Conservation (phyloP, 305 asterid genomes). For the Fraxinus sp. region DNA sequence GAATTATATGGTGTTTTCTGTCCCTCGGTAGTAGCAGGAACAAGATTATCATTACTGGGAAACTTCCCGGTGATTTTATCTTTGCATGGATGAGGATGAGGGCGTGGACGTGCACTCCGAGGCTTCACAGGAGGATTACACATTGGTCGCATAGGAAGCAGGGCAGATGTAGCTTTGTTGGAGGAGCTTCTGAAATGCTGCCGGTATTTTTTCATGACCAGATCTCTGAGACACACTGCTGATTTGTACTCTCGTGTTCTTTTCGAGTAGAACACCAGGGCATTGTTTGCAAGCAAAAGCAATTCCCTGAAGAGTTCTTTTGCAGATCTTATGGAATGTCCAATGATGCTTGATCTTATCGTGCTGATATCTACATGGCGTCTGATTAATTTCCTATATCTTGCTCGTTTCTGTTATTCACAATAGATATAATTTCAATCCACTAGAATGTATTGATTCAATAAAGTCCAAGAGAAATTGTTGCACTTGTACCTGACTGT, state of each 20-base stretch:
- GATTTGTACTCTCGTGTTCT: slow-evolving; percentile 73
- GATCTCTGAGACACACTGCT: slow-evolving; percentile 53
- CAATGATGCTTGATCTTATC: slow-evolving; percentile 56
- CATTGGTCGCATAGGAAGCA: slow-evolving; percentile 30
- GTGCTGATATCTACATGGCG: slow-evolving; percentile 69
- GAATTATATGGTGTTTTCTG: slow-evolving; percentile 25
- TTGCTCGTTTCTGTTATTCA: slow-evolving; percentile 60
- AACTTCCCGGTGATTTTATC: slow-evolving; percentile 15
- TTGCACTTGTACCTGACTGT: slow-evolving; percentile 60
- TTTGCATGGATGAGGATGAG: slow-evolving; percentile 25
- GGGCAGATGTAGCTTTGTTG: slow-evolving; percentile 45
- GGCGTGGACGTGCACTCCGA: slow-evolving; percentile 60
- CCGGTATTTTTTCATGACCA: slow-evolving; percentile 53
- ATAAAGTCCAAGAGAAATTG: not conserved
- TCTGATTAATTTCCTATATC: slow-evolving; percentile 62
- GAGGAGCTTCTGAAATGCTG: slow-evolving; percentile 33
- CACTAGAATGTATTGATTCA: not conserved
- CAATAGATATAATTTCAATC: not conserved
- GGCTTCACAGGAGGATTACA: slow-evolving; percentile 70
- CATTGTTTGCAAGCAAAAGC: slow-evolving; percentile 68
- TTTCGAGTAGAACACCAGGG: slow-evolving; percentile 69
- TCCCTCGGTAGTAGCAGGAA: slow-evolving; percentile 4
- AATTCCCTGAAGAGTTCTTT: slow-evolving; percentile 74
- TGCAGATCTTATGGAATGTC: slow-evolving; percentile 42
- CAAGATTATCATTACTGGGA: slow-evolving; percentile 8